Evolutionary conservation across 805 yeast species (phyloP), one percentile per base, ranked within the genome.

Genomic region (Scheffersomyces stipitis): DNA sequence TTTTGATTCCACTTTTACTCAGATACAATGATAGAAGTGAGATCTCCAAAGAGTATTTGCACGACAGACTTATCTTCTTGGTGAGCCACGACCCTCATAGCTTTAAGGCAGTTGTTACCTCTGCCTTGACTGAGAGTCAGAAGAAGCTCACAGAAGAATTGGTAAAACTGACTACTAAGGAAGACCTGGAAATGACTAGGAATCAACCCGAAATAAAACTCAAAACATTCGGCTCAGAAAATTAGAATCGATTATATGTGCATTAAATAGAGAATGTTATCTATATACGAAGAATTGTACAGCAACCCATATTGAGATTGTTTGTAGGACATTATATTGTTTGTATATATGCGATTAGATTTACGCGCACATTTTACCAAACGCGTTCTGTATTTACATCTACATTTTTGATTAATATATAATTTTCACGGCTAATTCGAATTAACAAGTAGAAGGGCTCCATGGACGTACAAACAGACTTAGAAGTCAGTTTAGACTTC

Each of bases 91-190:
- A 69, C 39, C 66, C 80, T 0, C 60, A 51, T 1, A 51, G 62
- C 6, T 82, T 83, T 62, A 82, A 81, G 44, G 28, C 32, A 0
- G 75, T 71, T 3, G 65, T 81, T 10, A 64, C 54, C 18, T 55
- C 51, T 1, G 48, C 49, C 0, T 54, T 81, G 13, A 62, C 61
- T 22, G 56, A 46, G 0, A 60, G 58, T 0, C 81, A 80, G 46
- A 66, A 69, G 52, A 32, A 33, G 15, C 34, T 62, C 23, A 53
- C 80, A 29, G 72, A 78, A 54, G 52, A 49, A 23, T 46, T 79
- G 56, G 73, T 75, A 34, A 65, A 73, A 44, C 35, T 37, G 34
- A 26, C 30, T 16, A 30, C 23, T 13, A 12, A 31, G 36, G 34
- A 36, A 27, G 31, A 28, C 29, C 26, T 33, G 26, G 43, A 47